phyloP scores from a whole-genome alignment of 108 stramenopile genomes.

The Nitzschia inconspicua region DNA sequence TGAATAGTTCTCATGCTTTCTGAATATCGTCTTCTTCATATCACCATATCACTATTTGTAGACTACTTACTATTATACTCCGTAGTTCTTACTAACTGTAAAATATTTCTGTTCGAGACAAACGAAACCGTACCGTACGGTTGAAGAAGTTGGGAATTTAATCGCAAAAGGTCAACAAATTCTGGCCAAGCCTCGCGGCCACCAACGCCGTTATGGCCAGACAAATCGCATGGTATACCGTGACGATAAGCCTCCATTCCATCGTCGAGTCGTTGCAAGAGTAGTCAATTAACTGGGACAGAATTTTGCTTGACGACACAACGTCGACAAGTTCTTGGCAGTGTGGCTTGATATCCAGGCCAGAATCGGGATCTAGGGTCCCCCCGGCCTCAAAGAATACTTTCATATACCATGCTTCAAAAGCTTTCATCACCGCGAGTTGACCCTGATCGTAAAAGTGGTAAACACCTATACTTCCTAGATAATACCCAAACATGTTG shows the following conservation, averaged over 20 bases:
- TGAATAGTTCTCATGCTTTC: no score
- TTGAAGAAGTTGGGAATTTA: no score
- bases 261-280: not conserved
- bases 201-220: not conserved
- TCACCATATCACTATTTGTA: no score
- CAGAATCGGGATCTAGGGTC: not conserved
- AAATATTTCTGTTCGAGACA: no score
- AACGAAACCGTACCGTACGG: no score
- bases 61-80: no score
- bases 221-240: not conserved
- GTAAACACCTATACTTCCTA: not conserved
- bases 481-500: conserved; percentile 14
- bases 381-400: no score
- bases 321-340: not conserved
- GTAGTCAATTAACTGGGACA: not conserved
- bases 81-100: no score
- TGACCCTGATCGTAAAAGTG: not conserved
- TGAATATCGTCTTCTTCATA: no score
- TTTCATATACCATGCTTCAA: not conserved
- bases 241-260: not conserved
- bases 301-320: not conserved
- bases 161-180: conserved; percentile 5
- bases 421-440: not conserved
- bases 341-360: not conserved
- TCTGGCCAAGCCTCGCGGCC: conserved; percentile 1